These are phyloP conservation scores for Polyporus tsugae DNA, from an alignment of 1,284 basidiomycete genomes.

Conservation along the genomic window DNA sequence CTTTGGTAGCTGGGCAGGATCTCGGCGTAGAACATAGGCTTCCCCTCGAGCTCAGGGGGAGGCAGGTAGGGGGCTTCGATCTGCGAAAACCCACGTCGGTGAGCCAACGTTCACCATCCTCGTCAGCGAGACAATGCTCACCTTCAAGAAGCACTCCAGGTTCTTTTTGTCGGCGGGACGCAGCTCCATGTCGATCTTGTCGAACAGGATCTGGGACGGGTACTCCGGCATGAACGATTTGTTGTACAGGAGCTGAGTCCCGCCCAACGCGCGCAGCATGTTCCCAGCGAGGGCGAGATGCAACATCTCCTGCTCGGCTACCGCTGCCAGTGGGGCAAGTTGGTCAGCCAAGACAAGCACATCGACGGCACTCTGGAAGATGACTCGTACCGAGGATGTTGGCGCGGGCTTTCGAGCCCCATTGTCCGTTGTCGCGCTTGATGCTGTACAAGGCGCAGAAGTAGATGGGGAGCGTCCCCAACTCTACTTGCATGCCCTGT, in stretches of 20 bases:
- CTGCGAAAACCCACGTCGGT: not conserved
- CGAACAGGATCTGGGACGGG: conserved; percentile 18
- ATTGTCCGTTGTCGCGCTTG: conserved; percentile 19
- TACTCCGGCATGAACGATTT: conserved; percentile 20
- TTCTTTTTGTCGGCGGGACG: conserved; percentile 27
- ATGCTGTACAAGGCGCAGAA: conserved; percentile 29
- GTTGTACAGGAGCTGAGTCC: conserved; percentile 17
- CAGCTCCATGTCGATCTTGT: conserved; percentile 27
- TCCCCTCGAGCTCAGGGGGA: not conserved
- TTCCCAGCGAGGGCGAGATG: conserved; percentile 30
- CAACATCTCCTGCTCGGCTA: conserved; percentile 33
- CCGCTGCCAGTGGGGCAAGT: conserved; percentile 8
- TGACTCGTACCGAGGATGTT: conserved; percentile 19
- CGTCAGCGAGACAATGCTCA: not conserved
- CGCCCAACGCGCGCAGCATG: conserved; percentile 21
- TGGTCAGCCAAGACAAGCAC: not conserved
- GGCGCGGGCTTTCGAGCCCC: conserved; percentile 20
- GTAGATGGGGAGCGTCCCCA: conserved; percentile 28
- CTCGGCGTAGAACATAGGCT: not conserved
- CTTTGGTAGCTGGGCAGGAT: conserved; percentile 11
- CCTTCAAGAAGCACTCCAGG: conserved; percentile 31
- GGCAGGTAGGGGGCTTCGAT: conserved; percentile 1
- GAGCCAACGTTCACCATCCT: not conserved
- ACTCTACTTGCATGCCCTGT: conserved; percentile 23
- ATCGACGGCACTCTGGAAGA: not conserved